A percentile compares a stretch with the other conserved stretches of the same genome.
These are phyloP conservation scores for Botrytis elliptica DNA, from an alignment of 2,329 filamentous ascomycete genomes.

Conservation along the genomic window DNA sequence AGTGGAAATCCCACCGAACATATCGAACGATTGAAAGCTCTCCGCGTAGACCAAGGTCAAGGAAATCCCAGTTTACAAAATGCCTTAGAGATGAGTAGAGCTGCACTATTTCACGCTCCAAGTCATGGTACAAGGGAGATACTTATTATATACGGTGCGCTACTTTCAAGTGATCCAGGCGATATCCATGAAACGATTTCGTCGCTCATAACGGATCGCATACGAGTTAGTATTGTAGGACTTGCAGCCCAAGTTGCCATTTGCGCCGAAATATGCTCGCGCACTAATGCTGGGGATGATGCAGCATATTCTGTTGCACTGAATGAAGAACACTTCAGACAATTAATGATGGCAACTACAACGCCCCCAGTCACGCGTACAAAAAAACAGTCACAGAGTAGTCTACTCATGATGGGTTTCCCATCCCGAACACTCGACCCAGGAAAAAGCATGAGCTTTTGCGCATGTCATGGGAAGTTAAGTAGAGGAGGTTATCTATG, in stretches of 20 bases:
- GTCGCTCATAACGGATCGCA: slow-evolving; percentile 74
- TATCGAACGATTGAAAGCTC: slow-evolving; percentile 68
- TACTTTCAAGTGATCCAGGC: slow-evolving; percentile 87
- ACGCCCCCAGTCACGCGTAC: slow-evolving; percentile 83
- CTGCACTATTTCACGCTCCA: slow-evolving; percentile 87
- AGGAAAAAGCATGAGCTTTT: slow-evolving; percentile 66
- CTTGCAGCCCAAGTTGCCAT: slow-evolving; percentile 90
- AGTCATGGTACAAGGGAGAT: slow-evolving; percentile 92
- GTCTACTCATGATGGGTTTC: slow-evolving; percentile 96
- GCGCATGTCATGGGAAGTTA: slow-evolving; percentile 85
- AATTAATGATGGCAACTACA: slow-evolving; percentile 84
- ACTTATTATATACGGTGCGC: slow-evolving; percentile 85
- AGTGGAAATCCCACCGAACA: slow-evolving; percentile 90
- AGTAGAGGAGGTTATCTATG: slow-evolving; percentile 85
- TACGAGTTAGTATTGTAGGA: slow-evolving; percentile 86
- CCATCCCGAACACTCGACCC: slow-evolving; percentile 79
- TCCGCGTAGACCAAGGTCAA: slow-evolving; percentile 66
- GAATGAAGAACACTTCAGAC: slow-evolving; percentile 82
- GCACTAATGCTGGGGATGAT: slow-evolving; percentile 79
- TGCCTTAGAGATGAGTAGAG: slow-evolving; percentile 90
- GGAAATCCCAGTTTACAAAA: slow-evolving; percentile 86
- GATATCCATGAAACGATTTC: slow-evolving; percentile 91
- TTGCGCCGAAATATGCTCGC: slow-evolving; percentile 82
- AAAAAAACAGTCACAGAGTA: slow-evolving; percentile 55
- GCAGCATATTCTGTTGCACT: slow-evolving; percentile 79